Evolutionary conservation across 441 rosid genomes (phyloP).

Genomic region (Populus hybrid): DNA sequence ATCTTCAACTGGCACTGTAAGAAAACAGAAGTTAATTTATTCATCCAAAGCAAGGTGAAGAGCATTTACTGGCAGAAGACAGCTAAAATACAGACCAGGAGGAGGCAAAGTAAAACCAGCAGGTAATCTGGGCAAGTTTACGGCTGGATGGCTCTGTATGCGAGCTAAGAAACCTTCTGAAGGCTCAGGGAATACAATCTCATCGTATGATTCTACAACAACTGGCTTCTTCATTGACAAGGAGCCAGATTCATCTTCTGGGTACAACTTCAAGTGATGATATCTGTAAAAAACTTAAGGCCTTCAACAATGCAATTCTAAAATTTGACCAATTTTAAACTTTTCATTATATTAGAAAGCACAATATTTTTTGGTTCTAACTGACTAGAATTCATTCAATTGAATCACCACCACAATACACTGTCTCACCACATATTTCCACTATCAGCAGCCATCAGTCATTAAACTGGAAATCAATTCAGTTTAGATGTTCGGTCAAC

Average conservation of each 20-base stretch:
- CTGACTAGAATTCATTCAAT: neutral
- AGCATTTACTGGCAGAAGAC: constrained; percentile 2
- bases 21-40: constrained; percentile 14
- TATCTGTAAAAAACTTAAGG: constrained; percentile 36
- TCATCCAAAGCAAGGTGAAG: constrained; percentile 14
- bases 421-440: neutral
- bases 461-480: neutral
- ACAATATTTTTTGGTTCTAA: neutral
- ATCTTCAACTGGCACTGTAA: constrained; percentile 39
- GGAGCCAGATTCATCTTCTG: constrained; percentile 64
- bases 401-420: neutral
- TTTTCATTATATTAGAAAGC: neutral
- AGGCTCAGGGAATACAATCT: constrained; percentile 78
- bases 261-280: constrained; percentile 73
- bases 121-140: constrained; percentile 55
- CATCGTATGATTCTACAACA: constrained; percentile 78
- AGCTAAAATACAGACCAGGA: constrained; percentile 5
- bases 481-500: neutral
- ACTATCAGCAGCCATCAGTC: neutral
- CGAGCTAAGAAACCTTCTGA: constrained; percentile 66
- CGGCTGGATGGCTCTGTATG: constrained; percentile 66
- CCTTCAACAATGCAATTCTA: neutral
- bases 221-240: constrained; percentile 74
- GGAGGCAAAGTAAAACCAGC: constrained; percentile 40
- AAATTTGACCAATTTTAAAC: neutral